Conservation (phyloP, 1,284 basidiomycete genomes). For the Melampsora medusae region DNA sequence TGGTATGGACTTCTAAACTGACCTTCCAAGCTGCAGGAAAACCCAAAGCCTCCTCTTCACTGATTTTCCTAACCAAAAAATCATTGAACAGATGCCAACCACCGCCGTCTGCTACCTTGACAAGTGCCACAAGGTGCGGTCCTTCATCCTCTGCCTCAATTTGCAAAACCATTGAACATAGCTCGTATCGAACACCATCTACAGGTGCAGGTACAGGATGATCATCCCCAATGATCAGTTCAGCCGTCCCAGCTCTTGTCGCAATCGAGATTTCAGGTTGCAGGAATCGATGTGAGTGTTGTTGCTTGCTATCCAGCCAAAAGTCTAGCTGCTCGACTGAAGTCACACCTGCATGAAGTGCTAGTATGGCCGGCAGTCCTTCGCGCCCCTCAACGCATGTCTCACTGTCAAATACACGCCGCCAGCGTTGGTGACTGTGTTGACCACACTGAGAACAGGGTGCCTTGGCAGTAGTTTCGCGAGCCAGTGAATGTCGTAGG, state of each 20-base stretch:
- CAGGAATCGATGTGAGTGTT: conserved; percentile 57
- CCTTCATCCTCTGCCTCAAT: conserved; percentile 72
- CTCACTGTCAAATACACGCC: conserved; percentile 64
- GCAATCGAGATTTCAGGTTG: conserved; percentile 58
- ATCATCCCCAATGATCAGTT: conserved; percentile 40
- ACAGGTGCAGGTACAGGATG: conserved; percentile 64
- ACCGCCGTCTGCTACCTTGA: conserved; percentile 58
- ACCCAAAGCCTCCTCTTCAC: conserved; percentile 79
- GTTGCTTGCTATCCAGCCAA: conserved; percentile 66
- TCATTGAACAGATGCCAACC: conserved; percentile 97
- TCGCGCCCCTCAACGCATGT: conserved; percentile 55
- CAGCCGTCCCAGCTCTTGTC: conserved; percentile 44
- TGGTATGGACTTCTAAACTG: conserved; percentile 34
- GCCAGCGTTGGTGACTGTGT: conserved; percentile 69
- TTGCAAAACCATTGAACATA: conserved; percentile 78
- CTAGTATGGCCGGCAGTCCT: conserved; percentile 61
- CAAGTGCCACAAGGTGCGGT: conserved; percentile 83
- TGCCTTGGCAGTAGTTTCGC: conserved; percentile 78
- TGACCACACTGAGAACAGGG: conserved; percentile 80
- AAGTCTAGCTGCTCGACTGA: conserved; percentile 71
- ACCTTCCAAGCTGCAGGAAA: conserved; percentile 92
- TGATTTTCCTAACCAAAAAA: conserved; percentile 80
- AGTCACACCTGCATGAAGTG: conserved; percentile 78
- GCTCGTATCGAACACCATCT: conserved; percentile 64
- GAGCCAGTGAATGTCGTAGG: conserved; percentile 72